Base-by-base conservation (phyloP, 768 basidiomycete genomes). In the Hygrocybe punicea region DNA sequence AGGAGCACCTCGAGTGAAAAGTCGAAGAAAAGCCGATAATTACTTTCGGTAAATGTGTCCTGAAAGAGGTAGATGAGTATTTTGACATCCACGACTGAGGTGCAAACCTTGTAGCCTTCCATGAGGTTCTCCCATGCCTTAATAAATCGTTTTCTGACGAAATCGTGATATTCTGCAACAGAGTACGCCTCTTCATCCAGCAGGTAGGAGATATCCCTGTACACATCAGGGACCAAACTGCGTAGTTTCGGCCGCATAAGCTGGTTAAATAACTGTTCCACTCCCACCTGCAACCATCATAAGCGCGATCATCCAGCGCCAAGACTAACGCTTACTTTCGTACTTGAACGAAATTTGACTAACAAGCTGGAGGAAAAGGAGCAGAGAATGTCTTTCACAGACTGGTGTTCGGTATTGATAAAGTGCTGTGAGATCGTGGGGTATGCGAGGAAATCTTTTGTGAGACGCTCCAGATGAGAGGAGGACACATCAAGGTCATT, bases 221-320 rank as follows among this genome's bases (percentile, higher is more conserved):
- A 97, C 6, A 93, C 82, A 59, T 98, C 97, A 5, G 84, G 73
- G 47, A 98, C 79, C 46, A 98, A 76, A 35, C 83, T 89, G 23
- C 97, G 85, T 48, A 99, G 71, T 57, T 85, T 86, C 0, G 97
- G 95, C 17, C 95, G 83, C 63, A 95, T 81, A 9, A 98, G 78
- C 67, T 98, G 96, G 64, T 94, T 98, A 78, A 98, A 98, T 36
- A 98, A 77, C 63, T 96, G 93, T 63, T 99, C 97, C 24, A 97
- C 76, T 14, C 95, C 92, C 2, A 81, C 76, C 92, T 94, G 46
- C 19, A 53, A 25, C 52, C 24, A 39, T 34, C 33, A 58, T 37
- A 13, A 53, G 14, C 17, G 17, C 8, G 35, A 21, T 19, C 35
- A 36, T 17, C 14, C 35, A 21, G n/a, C 13, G 6, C 1, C 6